Base-by-base conservation (phyloP, 257 asterid species). In the Capsicum pubescens region DNA sequence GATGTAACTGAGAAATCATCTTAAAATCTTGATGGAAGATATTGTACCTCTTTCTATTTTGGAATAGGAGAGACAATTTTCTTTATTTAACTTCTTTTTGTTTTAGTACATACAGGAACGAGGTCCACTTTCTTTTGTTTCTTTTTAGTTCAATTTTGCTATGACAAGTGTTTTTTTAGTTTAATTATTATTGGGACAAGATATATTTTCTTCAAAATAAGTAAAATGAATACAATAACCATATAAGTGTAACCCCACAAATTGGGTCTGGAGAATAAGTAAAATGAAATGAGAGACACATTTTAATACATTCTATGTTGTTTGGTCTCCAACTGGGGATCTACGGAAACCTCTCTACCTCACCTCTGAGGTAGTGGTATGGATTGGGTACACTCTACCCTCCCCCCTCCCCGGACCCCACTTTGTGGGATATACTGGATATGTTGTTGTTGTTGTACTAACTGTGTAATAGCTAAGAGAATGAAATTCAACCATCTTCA, bases 1-100 rank as follows among this genome's bases (percentile, higher is more conserved):
- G 80, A 48, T 19, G 78, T 69, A 48, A 19, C 46, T n/a, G 59
- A 10, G 80, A n/a, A 72, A 72, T 72, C 58, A 71, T 69, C 54
- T 70, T 44, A 70, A 70, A 32, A 44, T 44, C 56, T 70, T 44
- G 56, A 70, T 70, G 56, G 35, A 70, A 70, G 56, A 42, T 70
- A 17, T 42, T 70, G 35, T 21, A 42, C 56, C 79, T 17, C 14
- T 70, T 70, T 44, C 56, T 14, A 6, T 72, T n/a, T 72, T 32
- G 2, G 39, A 46, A 72, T 72, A 72, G 59, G 59, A 72, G 1
- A 67, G 50, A 8, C 76, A 14, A 42, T 3, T 68, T 36, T 68
- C 77, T 68, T 68, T 68, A 39, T 17, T 15, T 68, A 36, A 68
- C 77, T 68, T 68, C 9, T 35, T 68, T 39, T 17, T 36, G 9